A percentile compares a stretch with the other conserved stretches of the same genome.
phyloP scores from a whole-genome alignment of 148 eudicot genomes.

The Vaccinium macrocarpon region DNA sequence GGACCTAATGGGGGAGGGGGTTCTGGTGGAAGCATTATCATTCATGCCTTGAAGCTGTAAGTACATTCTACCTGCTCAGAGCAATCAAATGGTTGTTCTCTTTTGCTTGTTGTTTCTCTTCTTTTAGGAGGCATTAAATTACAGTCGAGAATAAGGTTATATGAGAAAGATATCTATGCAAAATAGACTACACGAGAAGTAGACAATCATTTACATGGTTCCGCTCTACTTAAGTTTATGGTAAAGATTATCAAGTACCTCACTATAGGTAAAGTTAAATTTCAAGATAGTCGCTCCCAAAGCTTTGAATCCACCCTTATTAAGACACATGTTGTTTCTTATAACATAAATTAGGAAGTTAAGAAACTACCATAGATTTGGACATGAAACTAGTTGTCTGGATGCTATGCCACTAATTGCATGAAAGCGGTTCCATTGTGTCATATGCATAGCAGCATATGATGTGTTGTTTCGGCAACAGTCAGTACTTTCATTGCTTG shows the following conservation, averaged over 20 bases:
- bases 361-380: neutral
- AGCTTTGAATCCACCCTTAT: neutral
- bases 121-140: neutral
- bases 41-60: conserved; percentile 69
- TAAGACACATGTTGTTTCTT: neutral
- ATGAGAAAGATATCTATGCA: neutral
- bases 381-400: neutral
- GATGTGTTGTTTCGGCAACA: neutral
- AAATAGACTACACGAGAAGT: neutral
- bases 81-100: neutral
- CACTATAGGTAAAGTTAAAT: neutral
- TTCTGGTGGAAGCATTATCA: conserved; percentile 82
- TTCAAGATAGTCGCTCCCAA: neutral
- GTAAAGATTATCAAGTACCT: neutral
- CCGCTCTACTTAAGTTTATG: neutral
- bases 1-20: conserved; percentile 75
- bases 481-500: neutral
- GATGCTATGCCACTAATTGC: conserved; percentile 3
- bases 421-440: neutral
- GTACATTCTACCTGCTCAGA: conserved; percentile 27
- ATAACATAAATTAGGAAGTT: neutral
- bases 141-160: neutral
- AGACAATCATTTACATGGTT: neutral
- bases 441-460: neutral
- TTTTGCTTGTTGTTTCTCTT: conserved; percentile 3